Conservation (phyloP, 495 filamentous ascomycete species). For the Beverwykella pulmonaria region DNA sequence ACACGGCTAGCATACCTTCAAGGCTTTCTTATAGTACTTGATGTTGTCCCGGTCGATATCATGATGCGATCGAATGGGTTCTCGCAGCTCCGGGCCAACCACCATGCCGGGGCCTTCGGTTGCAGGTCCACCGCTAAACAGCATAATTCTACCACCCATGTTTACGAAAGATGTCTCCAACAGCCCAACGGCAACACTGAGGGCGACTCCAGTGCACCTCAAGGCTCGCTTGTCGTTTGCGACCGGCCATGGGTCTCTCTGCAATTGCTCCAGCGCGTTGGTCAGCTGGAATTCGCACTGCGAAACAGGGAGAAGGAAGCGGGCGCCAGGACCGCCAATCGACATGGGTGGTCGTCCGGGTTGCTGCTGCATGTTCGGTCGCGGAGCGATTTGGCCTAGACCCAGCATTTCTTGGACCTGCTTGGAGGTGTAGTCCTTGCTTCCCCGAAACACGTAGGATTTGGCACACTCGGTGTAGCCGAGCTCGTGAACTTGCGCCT, state of each 20-base stretch:
- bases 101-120: constrained; percentile 98
- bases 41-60: constrained; percentile 99
- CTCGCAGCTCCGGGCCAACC: constrained; percentile 93
- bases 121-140: constrained; percentile 92
- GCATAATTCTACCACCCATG: constrained; percentile 92
- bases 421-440: constrained; percentile 95
- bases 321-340: constrained; percentile 77
- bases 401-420: constrained; percentile 99
- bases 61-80: constrained; percentile 97
- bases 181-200: constrained; percentile 91
- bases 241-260: constrained; percentile 98
- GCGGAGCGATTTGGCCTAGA: constrained; percentile 65
- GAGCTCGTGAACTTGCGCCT: constrained; percentile 97
- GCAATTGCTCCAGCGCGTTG: constrained; percentile 92
- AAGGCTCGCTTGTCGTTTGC: constrained; percentile 89
- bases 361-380: constrained; percentile 79
- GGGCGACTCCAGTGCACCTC: constrained; percentile 92
- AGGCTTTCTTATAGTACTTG: constrained; percentile 99
- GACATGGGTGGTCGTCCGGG: constrained; percentile 65
- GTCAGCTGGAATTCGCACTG: constrained; percentile 99
- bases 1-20: constrained; percentile 80
- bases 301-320: constrained; percentile 92
- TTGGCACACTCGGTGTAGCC: constrained; percentile 98
- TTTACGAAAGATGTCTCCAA: constrained; percentile 96
- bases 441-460: constrained; percentile 98